Evolutionary conservation across 306 rosid species (phyloP), one percentile per base, ranked within the genome.

Genomic region (Sechiopsis laciniata): DNA sequence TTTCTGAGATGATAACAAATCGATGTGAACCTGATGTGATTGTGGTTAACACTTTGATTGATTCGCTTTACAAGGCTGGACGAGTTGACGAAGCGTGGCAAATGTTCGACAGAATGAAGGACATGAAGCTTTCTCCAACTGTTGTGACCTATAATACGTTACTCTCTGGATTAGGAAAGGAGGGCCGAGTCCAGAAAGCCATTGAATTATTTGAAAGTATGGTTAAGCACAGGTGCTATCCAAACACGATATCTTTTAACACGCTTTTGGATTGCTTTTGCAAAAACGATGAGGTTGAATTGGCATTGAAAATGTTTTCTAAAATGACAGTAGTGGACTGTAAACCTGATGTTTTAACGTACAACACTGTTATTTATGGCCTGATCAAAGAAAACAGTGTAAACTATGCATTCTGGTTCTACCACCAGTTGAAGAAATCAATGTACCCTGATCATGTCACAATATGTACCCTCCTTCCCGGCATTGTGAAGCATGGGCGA

Each of bases 61-160:
- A 89, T 83, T 85, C 85, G 46, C 96, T 94, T 89, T 90, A 87
- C 87, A 94, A 94, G 87, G 94, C 85, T 72, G 82, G 76, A 24
- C 87, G 98, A 67, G 95, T 83, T 72, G 87, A 85, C 40, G 97
- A 85, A 77, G 98, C 98, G 8, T 90, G 97, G 98, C 7, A 87
- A 77, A 89, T 87, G 96, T 90, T 86, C 78, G n/a, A 79, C 69
- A 82, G 90, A 84, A 79, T 94, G 88, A 89, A 94, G 89, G 88
- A 79, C 73, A 86, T 86, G 92, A 85, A 85, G 81, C 87, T 94
- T 78, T 73, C 84, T 84, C 98, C 96, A 19, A 87, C 97, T 14
- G 90, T 89, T 75, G 98, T 94, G 74, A 94, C 97, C 26, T 94
- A 87, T 87, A 94, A 94, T 81, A 94, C 96, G 21, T 79, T 94